A percentile compares a stretch with the other conserved stretches of the same genome.
Evolutionary conservation across 2,329 filamentous ascomycete genomes (phyloP).

Genomic region (Chaetomium sp.): DNA sequence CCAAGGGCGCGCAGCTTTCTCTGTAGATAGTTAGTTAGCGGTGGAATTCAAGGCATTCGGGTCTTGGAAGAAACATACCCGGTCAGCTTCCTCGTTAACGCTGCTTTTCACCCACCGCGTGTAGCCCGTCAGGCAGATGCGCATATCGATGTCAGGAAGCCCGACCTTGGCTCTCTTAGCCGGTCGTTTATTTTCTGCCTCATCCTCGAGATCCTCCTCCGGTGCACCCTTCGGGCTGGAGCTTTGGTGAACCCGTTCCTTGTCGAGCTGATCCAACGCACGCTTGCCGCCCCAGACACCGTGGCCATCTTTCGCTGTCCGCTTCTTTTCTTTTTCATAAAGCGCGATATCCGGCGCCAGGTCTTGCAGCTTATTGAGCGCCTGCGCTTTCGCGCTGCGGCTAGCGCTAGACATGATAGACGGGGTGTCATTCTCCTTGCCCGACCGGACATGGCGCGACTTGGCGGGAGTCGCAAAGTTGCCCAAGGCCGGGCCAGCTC

Average conservation of each 20-base stretch:
- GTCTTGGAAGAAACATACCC: constrained; percentile 47
- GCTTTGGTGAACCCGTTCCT: constrained; percentile 33
- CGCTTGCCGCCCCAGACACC: constrained; percentile 57
- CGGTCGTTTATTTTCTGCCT: constrained; percentile 43
- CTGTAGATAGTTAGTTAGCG: constrained; percentile 37
- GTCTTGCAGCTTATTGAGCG: constrained; percentile 67
- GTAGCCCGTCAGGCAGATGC: constrained; percentile 78
- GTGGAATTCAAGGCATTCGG: not conserved
- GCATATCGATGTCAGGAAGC: constrained; percentile 61
- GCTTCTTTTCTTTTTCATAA: constrained; percentile 91
- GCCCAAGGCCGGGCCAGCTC: constrained; percentile 15
- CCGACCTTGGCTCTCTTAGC: constrained; percentile 57
- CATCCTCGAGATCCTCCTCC: constrained; percentile 36
- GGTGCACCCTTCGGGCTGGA: constrained; percentile 33
- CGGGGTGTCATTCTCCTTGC: constrained; percentile 81
- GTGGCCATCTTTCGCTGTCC: constrained; percentile 45
- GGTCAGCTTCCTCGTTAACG: constrained; percentile 71
- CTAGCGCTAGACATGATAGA: constrained; percentile 60
- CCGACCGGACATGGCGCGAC: constrained; percentile 45
- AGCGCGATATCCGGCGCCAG: constrained; percentile 78
- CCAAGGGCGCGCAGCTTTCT: constrained; percentile 76
- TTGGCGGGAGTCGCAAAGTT: constrained; percentile 36
- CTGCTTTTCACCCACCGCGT: constrained; percentile 70
- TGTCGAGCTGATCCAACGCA: constrained; percentile 53
- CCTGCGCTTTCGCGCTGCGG: constrained; percentile 82